Conservation (phyloP, 2,329 filamentous ascomycete genomes). For the Aspergillus chevalieri region DNA sequence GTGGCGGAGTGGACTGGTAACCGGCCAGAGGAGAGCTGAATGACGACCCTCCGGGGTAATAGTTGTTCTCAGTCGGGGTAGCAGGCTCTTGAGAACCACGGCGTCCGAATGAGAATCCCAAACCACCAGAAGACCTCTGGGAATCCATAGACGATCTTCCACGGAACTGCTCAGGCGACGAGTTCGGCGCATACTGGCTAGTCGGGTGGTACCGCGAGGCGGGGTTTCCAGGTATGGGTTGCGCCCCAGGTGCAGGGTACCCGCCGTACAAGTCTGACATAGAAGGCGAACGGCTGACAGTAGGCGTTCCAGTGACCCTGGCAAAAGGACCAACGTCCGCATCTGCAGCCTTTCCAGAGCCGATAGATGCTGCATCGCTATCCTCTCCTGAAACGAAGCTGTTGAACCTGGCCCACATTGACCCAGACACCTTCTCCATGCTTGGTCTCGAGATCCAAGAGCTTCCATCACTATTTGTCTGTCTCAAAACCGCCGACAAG, state of each 20-base stretch:
- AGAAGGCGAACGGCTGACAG: slow-evolving; percentile 67
- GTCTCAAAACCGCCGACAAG: slow-evolving; percentile 72
- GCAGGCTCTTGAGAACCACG: slow-evolving; percentile 33
- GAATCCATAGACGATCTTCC: slow-evolving; percentile 46
- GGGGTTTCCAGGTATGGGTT: slow-evolving; percentile 26
- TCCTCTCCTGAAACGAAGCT: slow-evolving; percentile 95
- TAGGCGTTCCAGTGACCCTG: slow-evolving; percentile 68
- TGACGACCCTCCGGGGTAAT: slow-evolving; percentile 24
- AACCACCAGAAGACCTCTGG: slow-evolving; percentile 29
- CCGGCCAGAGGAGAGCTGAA: slow-evolving; percentile 30
- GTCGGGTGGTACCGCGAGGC: slow-evolving; percentile 41
- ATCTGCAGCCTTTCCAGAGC: slow-evolving; percentile 51
- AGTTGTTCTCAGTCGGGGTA: slow-evolving; percentile 26
- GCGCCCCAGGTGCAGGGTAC: slow-evolving; percentile 38
- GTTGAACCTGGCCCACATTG: slow-evolving; percentile 87
- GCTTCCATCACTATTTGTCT: slow-evolving; percentile 73
- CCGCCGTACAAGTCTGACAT: slow-evolving; percentile 68
- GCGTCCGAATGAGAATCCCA: slow-evolving; percentile 26
- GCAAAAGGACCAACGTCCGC: slow-evolving; percentile 72
- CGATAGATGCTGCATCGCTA: slow-evolving; percentile 57
- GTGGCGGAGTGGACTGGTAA: slow-evolving; percentile 34
- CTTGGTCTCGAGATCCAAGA: slow-evolving; percentile 92
- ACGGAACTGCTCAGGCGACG: slow-evolving; percentile 47
- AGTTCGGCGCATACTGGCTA: slow-evolving; percentile 42
- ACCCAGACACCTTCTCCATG: slow-evolving; percentile 91